These are phyloP conservation scores for Coprinellus aureogranulatus DNA, from an alignment of 768 basidiomycete species.

Conservation along the genomic window DNA sequence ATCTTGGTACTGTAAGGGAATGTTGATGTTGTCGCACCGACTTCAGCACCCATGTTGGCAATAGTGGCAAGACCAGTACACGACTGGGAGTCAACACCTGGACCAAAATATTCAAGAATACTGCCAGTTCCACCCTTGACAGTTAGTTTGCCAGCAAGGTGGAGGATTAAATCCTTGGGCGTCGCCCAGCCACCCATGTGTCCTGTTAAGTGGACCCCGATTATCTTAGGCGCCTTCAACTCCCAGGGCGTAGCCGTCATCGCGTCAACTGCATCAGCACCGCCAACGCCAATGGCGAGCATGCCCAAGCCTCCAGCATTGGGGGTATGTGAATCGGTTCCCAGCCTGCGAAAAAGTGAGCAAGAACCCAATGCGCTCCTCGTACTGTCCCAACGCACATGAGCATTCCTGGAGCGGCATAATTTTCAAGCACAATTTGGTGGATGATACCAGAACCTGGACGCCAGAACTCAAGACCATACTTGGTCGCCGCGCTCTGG, in stretches of 20 bases:
- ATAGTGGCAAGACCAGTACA: conserved; percentile 96
- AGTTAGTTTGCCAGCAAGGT: conserved; percentile 91
- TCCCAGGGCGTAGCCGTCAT: conserved; percentile 99
- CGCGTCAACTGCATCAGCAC: conserved; percentile 96
- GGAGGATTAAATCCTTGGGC: conserved; percentile 93
- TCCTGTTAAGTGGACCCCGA: conserved; percentile 85
- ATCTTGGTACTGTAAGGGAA: conserved; percentile 94
- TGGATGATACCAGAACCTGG: conserved; percentile 97
- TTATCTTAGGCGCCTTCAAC: conserved; percentile 83
- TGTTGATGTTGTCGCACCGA: conserved; percentile 98
- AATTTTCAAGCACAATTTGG: conserved; percentile 97
- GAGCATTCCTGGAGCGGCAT: conserved; percentile 91
- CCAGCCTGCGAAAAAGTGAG: background rate
- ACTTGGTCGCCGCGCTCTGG: conserved; percentile 85
- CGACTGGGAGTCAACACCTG: conserved; percentile 84
- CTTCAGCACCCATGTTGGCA: conserved; percentile 99
- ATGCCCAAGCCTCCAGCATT: conserved; percentile 96
- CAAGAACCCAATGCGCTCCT: background rate
- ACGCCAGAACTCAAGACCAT: conserved; percentile 97
- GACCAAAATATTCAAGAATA: conserved; percentile 96
- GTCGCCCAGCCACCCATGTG: conserved; percentile 88
- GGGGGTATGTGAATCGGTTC: conserved; percentile 89
- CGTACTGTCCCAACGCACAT: conserved; percentile 82
- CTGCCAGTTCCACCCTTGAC: conserved; percentile 96
- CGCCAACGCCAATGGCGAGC: conserved; percentile 98